Percentiles rank a stretch among this genome's conserved stretches.
Evolutionary conservation across 169 alveolate genomes (phyloP).

Genomic region (Amoebophrya sp.): DNA sequence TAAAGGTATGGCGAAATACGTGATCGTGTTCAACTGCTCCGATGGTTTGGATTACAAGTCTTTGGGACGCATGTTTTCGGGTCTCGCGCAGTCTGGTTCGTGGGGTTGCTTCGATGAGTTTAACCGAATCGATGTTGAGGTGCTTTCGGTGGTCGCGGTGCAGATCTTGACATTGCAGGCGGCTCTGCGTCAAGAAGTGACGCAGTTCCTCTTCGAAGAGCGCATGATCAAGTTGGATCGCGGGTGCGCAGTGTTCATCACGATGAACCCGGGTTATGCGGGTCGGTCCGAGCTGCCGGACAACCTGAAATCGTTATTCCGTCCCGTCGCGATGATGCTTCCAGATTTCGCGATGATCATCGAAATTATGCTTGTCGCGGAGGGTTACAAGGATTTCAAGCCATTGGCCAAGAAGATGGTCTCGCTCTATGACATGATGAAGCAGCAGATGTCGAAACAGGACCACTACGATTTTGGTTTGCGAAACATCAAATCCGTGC

Average conservation of each 20-base stretch:
- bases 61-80: slow-evolving; percentile 89
- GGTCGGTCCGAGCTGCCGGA: slow-evolving; percentile 94
- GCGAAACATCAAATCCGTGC: slow-evolving; percentile 87
- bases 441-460: slow-evolving; percentile 80
- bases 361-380: slow-evolving; percentile 92
- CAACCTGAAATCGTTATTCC: slow-evolving; percentile 87
- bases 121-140: slow-evolving; percentile 92
- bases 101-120: slow-evolving; percentile 98
- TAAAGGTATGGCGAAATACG: slow-evolving; percentile 87
- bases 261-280: slow-evolving; percentile 91
- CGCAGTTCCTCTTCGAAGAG: slow-evolving; percentile 78
- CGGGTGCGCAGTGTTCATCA: slow-evolving; percentile 87
- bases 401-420: slow-evolving; percentile 83
- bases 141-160: slow-evolving; percentile 89
- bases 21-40: slow-evolving; percentile 89
- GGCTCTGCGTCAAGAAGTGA: slow-evolving; percentile 66
- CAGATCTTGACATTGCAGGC: slow-evolving; percentile 81
- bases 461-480: slow-evolving; percentile 94
- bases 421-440: slow-evolving; percentile 80
- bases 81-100: slow-evolving; percentile 84
- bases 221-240: slow-evolving; percentile 59
- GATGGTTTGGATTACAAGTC: slow-evolving; percentile 86
- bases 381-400: slow-evolving; percentile 87
- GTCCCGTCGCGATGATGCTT: slow-evolving; percentile 92
- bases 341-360: slow-evolving; percentile 91